A percentile compares a stretch with the other conserved stretches of the same genome.
Conservation (phyloP, 1,139 yeast species). For the Barnettozyma hawaiiensis region DNA sequence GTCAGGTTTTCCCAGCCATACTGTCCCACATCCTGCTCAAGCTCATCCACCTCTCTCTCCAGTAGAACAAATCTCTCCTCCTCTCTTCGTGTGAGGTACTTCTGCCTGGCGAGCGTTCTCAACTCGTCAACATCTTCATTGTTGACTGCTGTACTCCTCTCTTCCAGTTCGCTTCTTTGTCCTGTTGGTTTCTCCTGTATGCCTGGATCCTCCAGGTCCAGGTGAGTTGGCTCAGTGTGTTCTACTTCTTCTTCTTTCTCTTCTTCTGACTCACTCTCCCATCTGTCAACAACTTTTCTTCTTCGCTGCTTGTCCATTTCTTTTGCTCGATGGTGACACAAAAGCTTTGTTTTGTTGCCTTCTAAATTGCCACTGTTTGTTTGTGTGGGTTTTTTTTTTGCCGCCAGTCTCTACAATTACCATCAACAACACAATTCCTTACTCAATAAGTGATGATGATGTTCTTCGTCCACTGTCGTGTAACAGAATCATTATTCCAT, state of each 20-base stretch:
- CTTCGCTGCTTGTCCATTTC: slow-evolving; percentile 8
- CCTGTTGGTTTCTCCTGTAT: not conserved
- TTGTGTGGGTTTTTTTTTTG: too few species aligned
- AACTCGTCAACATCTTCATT: slow-evolving; percentile 27
- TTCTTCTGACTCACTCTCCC: slow-evolving; percentile 25
- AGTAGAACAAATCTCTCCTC: slow-evolving; percentile 39
- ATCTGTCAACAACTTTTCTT: slow-evolving; percentile 9
- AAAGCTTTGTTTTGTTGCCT: not conserved
- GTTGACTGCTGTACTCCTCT: not conserved
- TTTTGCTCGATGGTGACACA: not conserved
- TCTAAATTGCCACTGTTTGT: too few species aligned
- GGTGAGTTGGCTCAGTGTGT: slow-evolving; percentile 30
- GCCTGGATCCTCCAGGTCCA: slow-evolving; percentile 26
- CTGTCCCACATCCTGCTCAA: slow-evolving; percentile 40
- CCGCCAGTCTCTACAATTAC: not conserved
- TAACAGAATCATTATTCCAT: too few species aligned
- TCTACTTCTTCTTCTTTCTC: slow-evolving; percentile 14
- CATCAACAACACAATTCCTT: not conserved
- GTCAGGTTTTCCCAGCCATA: slow-evolving; percentile 48
- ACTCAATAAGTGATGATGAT: not conserved
- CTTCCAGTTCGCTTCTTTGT: too few species aligned
- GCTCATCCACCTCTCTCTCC: slow-evolving; percentile 42
- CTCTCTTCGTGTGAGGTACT: slow-evolving; percentile 44
- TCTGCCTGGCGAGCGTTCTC: slow-evolving; percentile 43
- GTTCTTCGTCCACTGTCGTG: too few species aligned